Percentiles rank a stretch among this genome's conserved stretches.
These are phyloP conservation scores for Aspergillus sp. DNA, from an alignment of 2,329 filamentous ascomycete species.

Conservation along the genomic window DNA sequence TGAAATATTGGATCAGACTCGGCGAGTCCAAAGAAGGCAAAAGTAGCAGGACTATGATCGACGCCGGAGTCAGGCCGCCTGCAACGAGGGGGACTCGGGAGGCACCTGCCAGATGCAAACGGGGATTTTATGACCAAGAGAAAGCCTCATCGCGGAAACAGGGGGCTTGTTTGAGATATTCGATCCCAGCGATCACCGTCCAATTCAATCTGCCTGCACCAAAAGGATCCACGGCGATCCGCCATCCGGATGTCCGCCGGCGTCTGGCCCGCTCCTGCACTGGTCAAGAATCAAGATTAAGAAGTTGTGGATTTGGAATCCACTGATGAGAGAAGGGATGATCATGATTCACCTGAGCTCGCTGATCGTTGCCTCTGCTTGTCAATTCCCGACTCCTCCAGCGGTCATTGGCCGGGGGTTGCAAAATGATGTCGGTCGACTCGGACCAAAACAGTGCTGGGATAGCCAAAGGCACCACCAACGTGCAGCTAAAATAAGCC, in stretches of 20 bases:
- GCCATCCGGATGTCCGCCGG: background rate
- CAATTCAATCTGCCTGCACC: background rate
- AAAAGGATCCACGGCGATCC: conserved; percentile 5
- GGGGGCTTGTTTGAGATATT: background rate
- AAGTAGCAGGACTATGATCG: background rate
- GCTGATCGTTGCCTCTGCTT: background rate
- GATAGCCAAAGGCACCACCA: background rate
- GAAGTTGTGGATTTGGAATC: background rate
- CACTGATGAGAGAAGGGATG: background rate
- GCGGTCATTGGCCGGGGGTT: background rate
- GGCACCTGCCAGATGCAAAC: background rate
- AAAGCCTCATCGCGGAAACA: background rate
- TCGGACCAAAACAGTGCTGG: background rate
- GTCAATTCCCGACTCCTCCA: too few relatives aligned
- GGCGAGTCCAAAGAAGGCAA: background rate
- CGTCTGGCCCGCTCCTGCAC: too few relatives aligned
- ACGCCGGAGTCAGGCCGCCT: background rate
- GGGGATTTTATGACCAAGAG: background rate
- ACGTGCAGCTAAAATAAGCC: background rate
- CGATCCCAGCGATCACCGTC: background rate
- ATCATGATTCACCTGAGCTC: background rate
- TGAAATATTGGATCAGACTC: too few relatives aligned
- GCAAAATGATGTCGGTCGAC: background rate
- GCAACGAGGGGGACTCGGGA: background rate
- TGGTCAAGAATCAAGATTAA: too few relatives aligned